Evolutionary conservation across 2,329 filamentous ascomycete genomes (phyloP), one percentile per base, ranked within the genome.

Genomic region (Colletotrichum tropicale): DNA sequence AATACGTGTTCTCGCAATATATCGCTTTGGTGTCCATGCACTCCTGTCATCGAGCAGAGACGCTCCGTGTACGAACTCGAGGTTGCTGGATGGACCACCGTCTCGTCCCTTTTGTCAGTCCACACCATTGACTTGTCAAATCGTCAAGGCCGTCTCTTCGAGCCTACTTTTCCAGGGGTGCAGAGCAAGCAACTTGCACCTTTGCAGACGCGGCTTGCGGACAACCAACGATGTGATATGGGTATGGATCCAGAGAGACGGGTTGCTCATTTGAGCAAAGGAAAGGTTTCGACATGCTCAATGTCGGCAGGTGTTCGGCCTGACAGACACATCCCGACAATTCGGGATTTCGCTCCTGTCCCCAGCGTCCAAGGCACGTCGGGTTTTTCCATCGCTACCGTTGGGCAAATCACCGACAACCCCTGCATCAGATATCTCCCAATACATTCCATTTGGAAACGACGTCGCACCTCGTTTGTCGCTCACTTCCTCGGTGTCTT

Each of bases 221-320:
- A 43, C 38, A n/a, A 6, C 16, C 38, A 43, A n/a, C 38, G 16
- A 10, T 0, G 8, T n/a, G 8, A 43, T 6, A 9, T 43, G 16
- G 8, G 38, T 9, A n/a, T n/a, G 38, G 38, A n/a, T n/a, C 38
- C 16, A 18, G 38, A 10, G 38, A 18, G 15, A 0, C 16, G 16
- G 1, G 0, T 43, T 43, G 38, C 38, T 43, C 38, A n/a, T 18
- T 43, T 43, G 18, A 43, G 38, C 38, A n/a, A n/a, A 43, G 38
- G 16, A 43, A 3, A 2, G 2, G 2, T 43, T 3, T n/a, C 1
- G 18, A 43, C 5, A 43, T 43, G 2, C 18, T 0, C 38, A 43
- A n/a, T 16, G 8, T 43, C 38, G 18, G 38, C 38, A 43, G 16
- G 18, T 43, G 18, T 43, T 43, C 18, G 8, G 38, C 38, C 18